Evolutionary conservation across 2,329 filamentous ascomycete genomes (phyloP), one percentile per base, ranked within the genome.

Genomic region (Colletotrichum musicola): DNA sequence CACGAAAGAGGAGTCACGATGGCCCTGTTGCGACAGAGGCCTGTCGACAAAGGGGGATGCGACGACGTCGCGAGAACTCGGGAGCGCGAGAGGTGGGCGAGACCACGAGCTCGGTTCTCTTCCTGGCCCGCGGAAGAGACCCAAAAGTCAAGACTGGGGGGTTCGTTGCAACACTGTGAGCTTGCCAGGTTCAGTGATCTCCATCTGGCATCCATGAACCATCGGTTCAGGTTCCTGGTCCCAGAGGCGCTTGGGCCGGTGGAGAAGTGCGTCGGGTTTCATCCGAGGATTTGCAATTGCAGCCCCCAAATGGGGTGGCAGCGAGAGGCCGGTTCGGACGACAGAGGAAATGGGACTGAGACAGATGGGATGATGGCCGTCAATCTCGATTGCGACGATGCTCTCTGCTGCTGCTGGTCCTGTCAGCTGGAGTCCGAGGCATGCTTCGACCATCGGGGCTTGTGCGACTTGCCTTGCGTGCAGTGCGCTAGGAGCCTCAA

Each of bases 281-380:
- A 65, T 61, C 65, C 55, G 62, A 68, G 55, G 44, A 68, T 46
- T 65, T 59, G 61, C 62, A 53, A 25, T 65, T 44, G 54, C 42
- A 50, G 55, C 49, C 55, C 55, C 49, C 55, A 46, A 59, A 20
- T 60, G 56, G 20, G 55, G 65, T 35, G 38, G 14, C 49, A 51
- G 47, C 30, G 35, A 20, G 35, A 53, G n/a, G 14, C 42, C 40
- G 55, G 62, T 51, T 58, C 62, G 44, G 56, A 70, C 56, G 46
- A 16, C 25, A 18, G 51, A 60, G 18, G 18, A 61, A 62, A 59
- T 51, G 60, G 50, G 47, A 59, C 30, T 20, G 55, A 54, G 57
- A 65, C 47, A 67, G 16, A 55, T 56, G 56, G 56, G 63, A 69
- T 50, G 51, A 63, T 35, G 20, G 47, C 22, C 44, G 14, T 61